phyloP scores from a whole-genome alignment of 2,329 filamentous ascomycete species.

The Purpureocillium lavendulum region DNA sequence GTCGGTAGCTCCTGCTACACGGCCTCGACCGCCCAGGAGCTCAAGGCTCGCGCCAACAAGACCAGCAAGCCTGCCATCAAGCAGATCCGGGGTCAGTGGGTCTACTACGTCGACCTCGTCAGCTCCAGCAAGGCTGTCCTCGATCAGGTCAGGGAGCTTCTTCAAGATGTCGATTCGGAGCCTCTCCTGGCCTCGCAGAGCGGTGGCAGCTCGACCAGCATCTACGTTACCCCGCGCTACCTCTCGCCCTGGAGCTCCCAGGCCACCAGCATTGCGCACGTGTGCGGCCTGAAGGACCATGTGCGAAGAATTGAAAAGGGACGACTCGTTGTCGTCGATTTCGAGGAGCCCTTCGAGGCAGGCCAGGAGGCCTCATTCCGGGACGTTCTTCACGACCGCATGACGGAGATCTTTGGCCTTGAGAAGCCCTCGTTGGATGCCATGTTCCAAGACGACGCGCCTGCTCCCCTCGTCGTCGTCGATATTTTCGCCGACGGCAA shows the following conservation, averaged over 20 bases:
- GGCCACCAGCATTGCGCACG: slow-evolving; percentile 86
- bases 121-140: slow-evolving; percentile 33
- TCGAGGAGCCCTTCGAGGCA: slow-evolving; percentile 35
- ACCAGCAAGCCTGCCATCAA: slow-evolving; percentile 33
- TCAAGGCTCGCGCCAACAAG: slow-evolving; percentile 36
- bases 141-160: slow-evolving; percentile 36
- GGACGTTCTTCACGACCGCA: slow-evolving; percentile 80
- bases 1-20: slow-evolving; percentile 42
- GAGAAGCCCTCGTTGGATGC: slow-evolving; percentile 58
- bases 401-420: slow-evolving; percentile 77
- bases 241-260: slow-evolving; percentile 98
- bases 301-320: slow-evolving; percentile 81
- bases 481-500: slow-evolving; percentile 59
- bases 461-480: slow-evolving; percentile 62
- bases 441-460: slow-evolving; percentile 68
- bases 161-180: slow-evolving; percentile 28
- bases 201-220: slow-evolving; percentile 42
- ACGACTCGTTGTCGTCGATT: slow-evolving; percentile 62
- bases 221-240: slow-evolving; percentile 73
- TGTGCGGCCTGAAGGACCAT: slow-evolving; percentile 68
- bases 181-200: slow-evolving; percentile 16
- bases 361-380: slow-evolving; percentile 47
- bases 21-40: slow-evolving; percentile 32
- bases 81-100: slow-evolving; percentile 44
- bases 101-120: slow-evolving; percentile 60